Percentiles rank a stretch among this genome's conserved stretches.
These are phyloP conservation scores for Ophiocordyceps robertsii DNA, from an alignment of 2,329 filamentous ascomycete species.

Conservation along the genomic window DNA sequence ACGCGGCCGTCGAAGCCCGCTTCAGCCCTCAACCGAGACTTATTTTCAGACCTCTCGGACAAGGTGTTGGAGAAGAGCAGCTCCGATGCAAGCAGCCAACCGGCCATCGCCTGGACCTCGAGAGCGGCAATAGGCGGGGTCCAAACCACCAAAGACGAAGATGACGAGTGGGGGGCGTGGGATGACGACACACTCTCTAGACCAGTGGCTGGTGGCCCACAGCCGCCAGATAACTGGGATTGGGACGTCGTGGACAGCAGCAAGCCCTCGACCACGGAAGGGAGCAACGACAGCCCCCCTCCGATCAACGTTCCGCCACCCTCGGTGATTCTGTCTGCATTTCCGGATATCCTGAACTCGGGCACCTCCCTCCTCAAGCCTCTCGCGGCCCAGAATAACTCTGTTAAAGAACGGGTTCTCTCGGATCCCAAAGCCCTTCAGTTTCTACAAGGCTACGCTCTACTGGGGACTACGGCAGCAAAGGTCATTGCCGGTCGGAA, in stretches of 20 bases:
- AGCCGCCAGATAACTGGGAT: constrained; percentile 26
- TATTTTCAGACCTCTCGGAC: constrained; percentile 34
- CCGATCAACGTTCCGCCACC: constrained; percentile 86
- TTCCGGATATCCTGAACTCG: constrained; percentile 56
- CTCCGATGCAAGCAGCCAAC: constrained; percentile 20
- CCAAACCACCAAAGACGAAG: constrained; percentile 16
- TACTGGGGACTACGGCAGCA: constrained; percentile 54
- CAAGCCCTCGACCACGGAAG: constrained; percentile 9
- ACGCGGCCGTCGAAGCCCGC: constrained; percentile 36
- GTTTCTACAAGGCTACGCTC: constrained; percentile 53
- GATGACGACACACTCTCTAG: constrained; percentile 18
- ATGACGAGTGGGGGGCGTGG: constrained; percentile 39
- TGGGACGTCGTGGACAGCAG: constrained; percentile 31
- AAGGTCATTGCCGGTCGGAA: constrained; percentile 75
- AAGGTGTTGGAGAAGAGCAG: constrained; percentile 25
- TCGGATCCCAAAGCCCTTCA: constrained; percentile 45
- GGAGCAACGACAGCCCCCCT: constrained; percentile 32
- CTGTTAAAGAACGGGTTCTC: constrained; percentile 49
- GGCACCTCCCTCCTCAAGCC: constrained; percentile 55
- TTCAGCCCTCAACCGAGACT: constrained; percentile 39
- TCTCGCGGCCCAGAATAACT: constrained; percentile 41
- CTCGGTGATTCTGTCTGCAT: constrained; percentile 64
- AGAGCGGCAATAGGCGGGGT: too few species aligned
- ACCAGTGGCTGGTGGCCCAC: constrained; percentile 5
- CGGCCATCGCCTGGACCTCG: constrained; percentile 32